Base-by-base conservation (phyloP, 768 basidiomycete species). In the Lentinula lateritia region DNA sequence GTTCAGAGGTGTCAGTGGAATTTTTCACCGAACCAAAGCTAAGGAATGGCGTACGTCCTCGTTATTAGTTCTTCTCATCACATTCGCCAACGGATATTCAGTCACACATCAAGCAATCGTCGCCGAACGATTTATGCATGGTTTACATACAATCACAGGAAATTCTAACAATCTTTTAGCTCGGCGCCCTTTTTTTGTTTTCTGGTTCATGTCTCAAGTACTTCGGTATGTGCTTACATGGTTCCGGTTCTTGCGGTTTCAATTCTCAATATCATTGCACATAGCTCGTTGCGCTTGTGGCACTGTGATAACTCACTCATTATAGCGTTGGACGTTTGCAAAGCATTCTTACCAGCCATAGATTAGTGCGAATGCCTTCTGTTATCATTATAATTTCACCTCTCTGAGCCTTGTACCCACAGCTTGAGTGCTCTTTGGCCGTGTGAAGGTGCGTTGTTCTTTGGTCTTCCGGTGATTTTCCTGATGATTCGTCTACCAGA, bases 171-270 rank as follows among this genome's bases (percentile, higher is more conserved):
- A 83, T 62, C 69, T 78, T 36, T 71, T 90, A 23, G 74, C 83
- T 2, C 75, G 80, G 15, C 74, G 88, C 60, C 89, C 89, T 9
- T 87, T 87, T 68, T 87, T 84, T 68, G 76, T 84, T 23, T 88
- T 88, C 69, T 90, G 87, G 88, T 89, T 90, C 68, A 87, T 88
- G 86, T 80, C 80, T 20, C 87, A 89, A 71, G 80, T 90, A 58
- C 78, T 75, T 68, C 79, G 84, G 85, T 83, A 61, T 57, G 71
- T 70, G 58, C 28, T 50, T 53, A 20, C 50, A 16, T 32, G 58
- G 23, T 13, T 18, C 56, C 57, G 61, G 64, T 60, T 58, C 50
- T 48, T 57, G 48, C 56, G 48, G 52, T 62, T 13, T 28, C 38
- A 61, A 42, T 15, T 32, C 18, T 63, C 45, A 61, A 15, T 10